These are phyloP conservation scores for Orbilia ellipsospora DNA, from an alignment of 2,329 filamentous ascomycete genomes.

Conservation along the genomic window DNA sequence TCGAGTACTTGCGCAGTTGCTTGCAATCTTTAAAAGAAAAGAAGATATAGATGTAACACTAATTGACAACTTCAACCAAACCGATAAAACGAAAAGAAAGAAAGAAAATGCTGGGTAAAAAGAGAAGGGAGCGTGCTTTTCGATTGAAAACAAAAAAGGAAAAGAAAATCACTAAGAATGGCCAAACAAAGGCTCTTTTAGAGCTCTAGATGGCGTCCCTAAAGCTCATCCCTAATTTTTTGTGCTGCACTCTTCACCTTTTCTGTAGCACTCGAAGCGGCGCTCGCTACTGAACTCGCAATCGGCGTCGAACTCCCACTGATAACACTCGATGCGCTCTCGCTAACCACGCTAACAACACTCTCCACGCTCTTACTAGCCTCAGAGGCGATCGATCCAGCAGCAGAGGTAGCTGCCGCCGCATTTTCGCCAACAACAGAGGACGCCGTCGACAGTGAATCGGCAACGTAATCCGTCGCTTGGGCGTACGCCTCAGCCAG, in stretches of 20 bases:
- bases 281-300: slow-evolving; percentile 53
- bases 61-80: too few relatives aligned
- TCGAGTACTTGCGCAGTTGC: too few relatives aligned
- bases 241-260: slow-evolving; percentile 59
- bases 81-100: too few relatives aligned
- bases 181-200: background rate
- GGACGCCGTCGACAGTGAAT: slow-evolving; percentile 17
- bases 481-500: slow-evolving; percentile 45
- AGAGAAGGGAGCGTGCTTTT: too few relatives aligned
- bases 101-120: too few relatives aligned
- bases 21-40: too few relatives aligned
- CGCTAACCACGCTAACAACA: slow-evolving; percentile 35
- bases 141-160: background rate
- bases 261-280: slow-evolving; percentile 62
- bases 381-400: slow-evolving; percentile 34
- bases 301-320: slow-evolving; percentile 46
- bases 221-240: slow-evolving; percentile 57
- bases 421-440: slow-evolving; percentile 38
- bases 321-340: slow-evolving; percentile 45
- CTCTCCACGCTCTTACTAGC: slow-evolving; percentile 44
- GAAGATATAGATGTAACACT: too few relatives aligned
- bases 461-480: slow-evolving; percentile 37
- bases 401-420: slow-evolving; percentile 32
- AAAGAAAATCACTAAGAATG: background rate
- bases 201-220: slow-evolving; percentile 34